Base-by-base conservation (phyloP, 1,139 yeast genomes). In the Suhomyces wounanorum region DNA sequence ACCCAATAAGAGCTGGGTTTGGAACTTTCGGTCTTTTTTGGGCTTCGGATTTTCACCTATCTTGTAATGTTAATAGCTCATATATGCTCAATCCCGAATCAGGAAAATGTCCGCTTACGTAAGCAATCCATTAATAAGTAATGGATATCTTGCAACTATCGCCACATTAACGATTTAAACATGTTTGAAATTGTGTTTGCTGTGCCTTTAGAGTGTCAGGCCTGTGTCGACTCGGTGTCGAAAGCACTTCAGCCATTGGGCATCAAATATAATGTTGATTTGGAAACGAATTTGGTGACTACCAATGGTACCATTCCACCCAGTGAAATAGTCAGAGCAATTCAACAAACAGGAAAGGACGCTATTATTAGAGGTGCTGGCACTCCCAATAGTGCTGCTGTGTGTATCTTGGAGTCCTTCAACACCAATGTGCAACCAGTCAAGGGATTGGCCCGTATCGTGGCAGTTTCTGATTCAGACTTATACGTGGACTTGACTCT, bases 321-420 rank as follows among this genome's bases (percentile, higher is more conserved):
- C 1, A 85, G 94, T 3, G 70, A 68, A 31, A 77, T 90, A 17
- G 85, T 88, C 30, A 72, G 72, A 54, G 80, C 87, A 0, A 83
- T 89, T 52, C 92, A 87, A 65, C 61, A 64, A 1, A 84, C 84
- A 3, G 97, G 97, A 1, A 82, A 83, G 58, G 97, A 92, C 64
- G 96, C 96, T 9, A 89, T 92, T 56, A 86, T 92, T 35, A 77
- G 98, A 55, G 99, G 99, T 6, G 84, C 97, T 0, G 98, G 98
- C 1, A 76, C 77, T 49, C 86, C 96, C 18, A 86, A 92, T 64
- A 82, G 92, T 25, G 96, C 97, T 0, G 97, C 96, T 0, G 98
- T 92, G 30, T 85, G 96, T 57, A 92, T 92, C 45, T 70, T 92
- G 51, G 98, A 94, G 64, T 79, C 88, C 16, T 87, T 86, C 61